phyloP scores from a whole-genome alignment of 2,329 filamentous ascomycete genomes.

The Fusarium multiceps region DNA sequence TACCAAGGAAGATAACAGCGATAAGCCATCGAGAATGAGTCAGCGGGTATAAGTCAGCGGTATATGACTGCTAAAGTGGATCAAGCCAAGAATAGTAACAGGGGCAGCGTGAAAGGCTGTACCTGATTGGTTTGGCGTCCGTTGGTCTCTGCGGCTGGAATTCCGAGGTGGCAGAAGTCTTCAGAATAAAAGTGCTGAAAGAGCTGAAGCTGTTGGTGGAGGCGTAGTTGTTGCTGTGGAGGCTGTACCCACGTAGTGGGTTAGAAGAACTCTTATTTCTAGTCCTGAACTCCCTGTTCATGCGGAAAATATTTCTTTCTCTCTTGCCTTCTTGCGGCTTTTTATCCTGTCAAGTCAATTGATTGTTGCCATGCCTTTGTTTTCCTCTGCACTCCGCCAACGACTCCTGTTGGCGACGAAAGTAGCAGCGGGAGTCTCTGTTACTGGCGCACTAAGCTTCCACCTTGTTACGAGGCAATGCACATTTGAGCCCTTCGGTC shows the following conservation, averaged over 20 bases:
- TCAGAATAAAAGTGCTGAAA: background rate
- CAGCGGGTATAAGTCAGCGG: background rate
- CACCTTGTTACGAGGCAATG: slow-evolving; percentile 36
- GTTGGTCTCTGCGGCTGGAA: background rate
- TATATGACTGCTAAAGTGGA: rapidly evolving
- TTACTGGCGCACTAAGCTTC: slow-evolving; percentile 13
- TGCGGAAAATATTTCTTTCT: background rate
- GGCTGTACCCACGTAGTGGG: background rate
- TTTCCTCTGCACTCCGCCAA: background rate
- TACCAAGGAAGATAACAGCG: background rate
- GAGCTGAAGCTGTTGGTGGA: background rate
- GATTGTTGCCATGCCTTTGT: background rate
- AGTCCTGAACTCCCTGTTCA: background rate
- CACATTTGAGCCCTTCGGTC: slow-evolving; percentile 37
- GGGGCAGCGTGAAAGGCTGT: rapidly evolving
- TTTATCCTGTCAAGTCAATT: rapidly evolving
- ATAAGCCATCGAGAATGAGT: background rate
- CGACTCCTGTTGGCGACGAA: background rate
- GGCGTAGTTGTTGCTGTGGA: background rate
- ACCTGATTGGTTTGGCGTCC: background rate
- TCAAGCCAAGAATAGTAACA: background rate
- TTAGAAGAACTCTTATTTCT: background rate
- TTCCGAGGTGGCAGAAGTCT: background rate
- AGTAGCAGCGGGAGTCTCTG: slow-evolving; percentile 3
- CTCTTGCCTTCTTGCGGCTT: background rate